These are phyloP conservation scores for Adansonia rubrostipa DNA, from an alignment of 441 rosid genomes.

Conservation along the genomic window DNA sequence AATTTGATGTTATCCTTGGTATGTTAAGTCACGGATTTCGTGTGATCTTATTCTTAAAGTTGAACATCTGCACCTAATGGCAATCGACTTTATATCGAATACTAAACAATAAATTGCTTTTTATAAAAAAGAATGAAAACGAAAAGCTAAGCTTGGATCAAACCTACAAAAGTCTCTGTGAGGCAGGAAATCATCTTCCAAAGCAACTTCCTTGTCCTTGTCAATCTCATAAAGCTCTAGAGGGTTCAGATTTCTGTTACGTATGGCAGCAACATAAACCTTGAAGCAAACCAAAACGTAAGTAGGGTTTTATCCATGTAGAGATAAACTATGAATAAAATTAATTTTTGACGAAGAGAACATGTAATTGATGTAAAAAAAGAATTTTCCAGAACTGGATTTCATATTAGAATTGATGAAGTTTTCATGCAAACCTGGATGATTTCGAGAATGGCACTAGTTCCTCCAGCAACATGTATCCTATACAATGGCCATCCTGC, in stretches of 20 bases:
- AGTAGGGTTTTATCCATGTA: neutral
- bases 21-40: no score
- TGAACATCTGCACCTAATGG: no score
- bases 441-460: conserved; percentile 48
- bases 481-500: conserved; percentile 51
- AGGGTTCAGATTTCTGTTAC: conserved; percentile 55
- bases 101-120: no score
- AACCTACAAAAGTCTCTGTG: conserved; percentile 56
- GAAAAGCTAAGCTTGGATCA: no score
- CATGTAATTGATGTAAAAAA: no score
- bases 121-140: no score
- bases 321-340: neutral
- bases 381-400: no score
- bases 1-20: no score
- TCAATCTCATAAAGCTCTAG: conserved; percentile 52
- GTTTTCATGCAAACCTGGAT: conserved; percentile 44
- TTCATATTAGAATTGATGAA: neutral
- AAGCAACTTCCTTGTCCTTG: conserved; percentile 45
- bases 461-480: conserved; percentile 45
- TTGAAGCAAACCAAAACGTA: conserved; percentile 25
- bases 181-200: conserved; percentile 46
- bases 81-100: no score
- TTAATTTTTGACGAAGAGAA: no score
- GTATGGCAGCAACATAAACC: conserved; percentile 59
- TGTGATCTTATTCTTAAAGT: no score